phyloP scores from a whole-genome alignment of 345 rosid genomes.

The Hypericum androsaemum region DNA sequence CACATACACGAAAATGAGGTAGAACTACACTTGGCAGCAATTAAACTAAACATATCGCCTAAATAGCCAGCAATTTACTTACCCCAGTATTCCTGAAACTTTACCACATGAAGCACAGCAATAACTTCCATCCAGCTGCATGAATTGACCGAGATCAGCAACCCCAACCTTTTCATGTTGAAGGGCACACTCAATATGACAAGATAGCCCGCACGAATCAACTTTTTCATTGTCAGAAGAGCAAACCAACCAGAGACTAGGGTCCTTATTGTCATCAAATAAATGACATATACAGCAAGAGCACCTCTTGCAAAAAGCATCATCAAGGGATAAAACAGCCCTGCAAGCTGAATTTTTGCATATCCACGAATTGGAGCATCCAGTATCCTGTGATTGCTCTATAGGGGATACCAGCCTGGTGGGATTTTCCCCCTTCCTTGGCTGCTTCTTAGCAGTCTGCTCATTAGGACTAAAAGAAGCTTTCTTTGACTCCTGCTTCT shows the following conservation, averaged over 20 bases:
- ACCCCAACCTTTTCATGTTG: constrained; percentile 74
- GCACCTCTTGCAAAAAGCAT: constrained; percentile 88
- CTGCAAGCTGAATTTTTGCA: constrained; percentile 64
- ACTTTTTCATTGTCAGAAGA: constrained; percentile 41
- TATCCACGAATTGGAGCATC: constrained; percentile 49
- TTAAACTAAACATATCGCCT: too few species aligned
- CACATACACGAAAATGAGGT: too few species aligned
- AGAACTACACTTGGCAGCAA: too few species aligned
- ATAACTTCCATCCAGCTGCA: constrained; percentile 80
- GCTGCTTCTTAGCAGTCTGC: constrained; percentile 50
- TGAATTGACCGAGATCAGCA: constrained; percentile 65
- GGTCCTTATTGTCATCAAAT: constrained; percentile 87
- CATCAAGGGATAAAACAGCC: constrained; percentile 48
- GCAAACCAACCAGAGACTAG: constrained; percentile 75
- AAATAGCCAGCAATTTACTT: constrained; percentile 21
- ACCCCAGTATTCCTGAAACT: constrained; percentile 90
- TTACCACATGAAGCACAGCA: constrained; percentile 97
- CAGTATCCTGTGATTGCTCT: constrained; percentile 37
- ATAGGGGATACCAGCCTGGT: constrained; percentile 27
- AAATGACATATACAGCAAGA: constrained; percentile 90
- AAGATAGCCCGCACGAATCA: constrained; percentile 81
- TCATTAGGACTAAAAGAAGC: constrained; percentile 23
- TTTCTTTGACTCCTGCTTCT: constrained; percentile 60
- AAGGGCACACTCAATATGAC: constrained; percentile 93
- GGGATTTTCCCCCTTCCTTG: constrained; percentile 61